These are phyloP conservation scores for Simmondsia chinensis DNA, from an alignment of 148 eudicot genomes.

Conservation along the genomic window DNA sequence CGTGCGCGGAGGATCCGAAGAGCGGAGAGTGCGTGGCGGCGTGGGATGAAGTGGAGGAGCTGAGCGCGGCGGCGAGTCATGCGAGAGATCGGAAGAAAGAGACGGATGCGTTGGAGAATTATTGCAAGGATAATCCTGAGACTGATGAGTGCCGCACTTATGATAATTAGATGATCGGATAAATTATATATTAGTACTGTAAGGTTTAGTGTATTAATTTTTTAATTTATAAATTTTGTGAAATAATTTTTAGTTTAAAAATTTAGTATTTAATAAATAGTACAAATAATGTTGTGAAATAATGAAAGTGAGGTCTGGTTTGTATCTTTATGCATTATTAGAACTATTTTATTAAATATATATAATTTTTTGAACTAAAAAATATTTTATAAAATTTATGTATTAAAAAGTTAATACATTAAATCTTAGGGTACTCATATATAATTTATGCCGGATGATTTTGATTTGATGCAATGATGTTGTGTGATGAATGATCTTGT, in stretches of 20 bases:
- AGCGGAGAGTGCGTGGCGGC: slow-evolving; percentile 91
- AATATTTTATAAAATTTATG: too few relatives aligned
- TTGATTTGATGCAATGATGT: too few relatives aligned
- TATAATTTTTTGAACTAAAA: too few relatives aligned
- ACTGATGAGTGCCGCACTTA: slow-evolving; percentile 89
- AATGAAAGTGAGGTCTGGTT: too few relatives aligned
- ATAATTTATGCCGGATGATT: too few relatives aligned
- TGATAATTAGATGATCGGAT: slow-evolving; percentile 29
- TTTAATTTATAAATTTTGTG: slow-evolving; percentile 10
- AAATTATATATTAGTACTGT: background rate
- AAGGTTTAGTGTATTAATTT: background rate
- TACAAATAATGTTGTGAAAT: too few relatives aligned
- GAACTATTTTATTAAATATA: too few relatives aligned
- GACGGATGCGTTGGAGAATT: slow-evolving; percentile 56
- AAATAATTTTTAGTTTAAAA: background rate
- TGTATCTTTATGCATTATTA: too few relatives aligned
- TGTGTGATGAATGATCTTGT: too few relatives aligned
- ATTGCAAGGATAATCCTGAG: slow-evolving; percentile 83
- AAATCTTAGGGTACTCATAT: too few relatives aligned
- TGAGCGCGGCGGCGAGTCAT: slow-evolving; percentile 86
- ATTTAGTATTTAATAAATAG: background rate
- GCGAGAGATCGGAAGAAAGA: slow-evolving; percentile 69
- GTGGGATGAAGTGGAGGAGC: slow-evolving; percentile 98
- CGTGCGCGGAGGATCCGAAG: slow-evolving; percentile 52
- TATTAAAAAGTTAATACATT: too few relatives aligned